phyloP scores from a whole-genome alignment of 1,139 yeast species.

The Ogataea hybrid region DNA sequence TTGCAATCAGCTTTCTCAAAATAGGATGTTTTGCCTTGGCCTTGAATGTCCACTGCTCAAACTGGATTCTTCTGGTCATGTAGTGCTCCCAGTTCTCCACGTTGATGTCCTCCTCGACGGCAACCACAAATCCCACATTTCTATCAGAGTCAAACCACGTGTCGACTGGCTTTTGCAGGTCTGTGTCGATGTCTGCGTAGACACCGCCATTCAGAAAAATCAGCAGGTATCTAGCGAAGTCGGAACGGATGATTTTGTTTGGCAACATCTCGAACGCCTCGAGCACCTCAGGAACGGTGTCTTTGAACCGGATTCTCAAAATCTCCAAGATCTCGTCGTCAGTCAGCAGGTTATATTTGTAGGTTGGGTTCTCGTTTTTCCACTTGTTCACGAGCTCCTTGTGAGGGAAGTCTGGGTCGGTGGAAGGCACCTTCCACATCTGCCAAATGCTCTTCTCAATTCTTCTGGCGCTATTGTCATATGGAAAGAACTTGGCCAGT shows the following conservation, averaged over 20 bases:
- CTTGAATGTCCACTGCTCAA: conserved; percentile 46
- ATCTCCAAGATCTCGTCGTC: conserved; percentile 43
- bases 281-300: conserved; percentile 47
- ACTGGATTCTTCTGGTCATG: conserved; percentile 40
- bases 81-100: conserved; percentile 35
- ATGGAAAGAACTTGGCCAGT: conserved; percentile 30
- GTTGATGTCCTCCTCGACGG: conserved; percentile 34
- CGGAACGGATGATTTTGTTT: conserved; percentile 52
- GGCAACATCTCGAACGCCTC: conserved; percentile 53
- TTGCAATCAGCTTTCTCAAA: conserved; percentile 51
- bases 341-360: conserved; percentile 59
- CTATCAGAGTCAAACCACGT: conserved; percentile 37
- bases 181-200: conserved; percentile 53
- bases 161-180: conserved; percentile 32
- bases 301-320: conserved; percentile 27
- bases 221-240: conserved; percentile 52
- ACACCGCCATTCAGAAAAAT: conserved; percentile 55
- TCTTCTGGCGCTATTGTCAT: conserved; percentile 34
- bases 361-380: conserved; percentile 60
- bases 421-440: conserved; percentile 80
- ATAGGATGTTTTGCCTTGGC: conserved; percentile 54
- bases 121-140: conserved; percentile 36
- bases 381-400: conserved; percentile 39
- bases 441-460: conserved; percentile 99
- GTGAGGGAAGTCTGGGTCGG: conserved; percentile 59